Conservation (phyloP, 148 eudicot genomes). For the Rhododendron griersonianum region DNA sequence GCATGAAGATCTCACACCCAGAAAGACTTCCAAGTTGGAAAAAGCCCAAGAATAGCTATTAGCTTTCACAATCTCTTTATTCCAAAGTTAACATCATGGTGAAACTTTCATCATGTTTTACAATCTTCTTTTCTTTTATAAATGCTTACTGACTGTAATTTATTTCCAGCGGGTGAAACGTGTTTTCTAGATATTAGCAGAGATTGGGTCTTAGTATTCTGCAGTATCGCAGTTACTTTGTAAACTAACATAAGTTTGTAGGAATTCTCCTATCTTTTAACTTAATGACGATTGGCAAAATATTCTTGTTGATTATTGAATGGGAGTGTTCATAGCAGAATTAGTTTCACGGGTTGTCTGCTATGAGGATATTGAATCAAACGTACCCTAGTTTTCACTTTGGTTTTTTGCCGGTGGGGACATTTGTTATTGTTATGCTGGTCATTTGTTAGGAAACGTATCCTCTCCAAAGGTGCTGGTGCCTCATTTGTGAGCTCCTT, state of each 20-base stretch:
- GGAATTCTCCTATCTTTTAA: slow-evolving; percentile 2
- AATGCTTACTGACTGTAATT: slow-evolving; percentile 25
- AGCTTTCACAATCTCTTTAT: slow-evolving; percentile 1
- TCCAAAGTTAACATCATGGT: neutral
- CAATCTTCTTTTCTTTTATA: slow-evolving; percentile 7
- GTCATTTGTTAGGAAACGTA: neutral
- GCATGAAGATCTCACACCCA: slow-evolving; percentile 31
- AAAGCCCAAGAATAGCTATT: slow-evolving; percentile 2
- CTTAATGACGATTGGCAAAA: neutral
- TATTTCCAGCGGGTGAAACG: slow-evolving; percentile 19
- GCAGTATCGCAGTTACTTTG: slow-evolving; percentile 16
- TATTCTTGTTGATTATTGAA: neutral
- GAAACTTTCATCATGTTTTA: slow-evolving; percentile 2
- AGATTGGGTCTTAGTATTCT: slow-evolving; percentile 14
- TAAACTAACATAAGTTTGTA: slow-evolving; percentile 23
- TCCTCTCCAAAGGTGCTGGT: neutral
- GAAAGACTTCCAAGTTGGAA: slow-evolving; percentile 9
- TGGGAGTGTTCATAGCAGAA: neutral
- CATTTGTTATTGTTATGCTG: slow-evolving; percentile 19
- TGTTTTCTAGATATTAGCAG: slow-evolving; percentile 12
- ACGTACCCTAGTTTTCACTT: neutral
- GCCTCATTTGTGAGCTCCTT: neutral
- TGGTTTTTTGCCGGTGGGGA: neutral
- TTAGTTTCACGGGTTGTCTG: neutral
- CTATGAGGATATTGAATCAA: neutral